Evolutionary conservation across 2,329 filamentous ascomycete genomes (phyloP).

Genomic region (Emydomyces testavorans): DNA sequence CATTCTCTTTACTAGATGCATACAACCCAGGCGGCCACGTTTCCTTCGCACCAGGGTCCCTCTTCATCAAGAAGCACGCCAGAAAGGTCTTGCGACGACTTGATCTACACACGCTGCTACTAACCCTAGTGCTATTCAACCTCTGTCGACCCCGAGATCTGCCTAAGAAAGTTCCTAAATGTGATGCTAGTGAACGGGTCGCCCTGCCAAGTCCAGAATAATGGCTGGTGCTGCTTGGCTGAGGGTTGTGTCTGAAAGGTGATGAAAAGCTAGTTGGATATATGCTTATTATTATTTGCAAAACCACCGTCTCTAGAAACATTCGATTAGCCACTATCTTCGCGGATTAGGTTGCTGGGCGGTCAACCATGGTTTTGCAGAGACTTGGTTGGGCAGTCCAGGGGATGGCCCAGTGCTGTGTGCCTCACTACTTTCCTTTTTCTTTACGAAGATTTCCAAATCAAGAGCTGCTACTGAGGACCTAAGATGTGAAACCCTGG

Average conservation of each 20-base stretch:
- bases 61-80: background rate
- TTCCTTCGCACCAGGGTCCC: slow-evolving; percentile 2
- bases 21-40: slow-evolving; percentile 10
- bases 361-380: too few relatives aligned
- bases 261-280: background rate
- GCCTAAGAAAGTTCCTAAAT: background rate
- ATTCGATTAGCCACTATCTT: background rate
- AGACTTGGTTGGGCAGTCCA: background rate
- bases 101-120: background rate
- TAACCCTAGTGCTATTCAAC: background rate
- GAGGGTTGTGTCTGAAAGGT: slow-evolving; percentile 2
- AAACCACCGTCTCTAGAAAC: slow-evolving; percentile 9
- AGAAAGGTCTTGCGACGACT: background rate
- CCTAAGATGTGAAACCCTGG: slow-evolving; percentile 8
- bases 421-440: background rate
- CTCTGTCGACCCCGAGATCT: slow-evolving; percentile 1
- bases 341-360: too few relatives aligned
- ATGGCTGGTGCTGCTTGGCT: slow-evolving; percentile 6
- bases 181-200: background rate
- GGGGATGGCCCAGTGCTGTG: background rate
- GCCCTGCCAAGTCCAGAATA: slow-evolving; percentile 1
- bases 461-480: slow-evolving; percentile 1
- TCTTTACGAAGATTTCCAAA: background rate
- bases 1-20: background rate
- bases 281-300: background rate